Evolutionary conservation across 345 rosid species (phyloP), one percentile per base, ranked within the genome.

Genomic region (Cardamine occulta): DNA sequence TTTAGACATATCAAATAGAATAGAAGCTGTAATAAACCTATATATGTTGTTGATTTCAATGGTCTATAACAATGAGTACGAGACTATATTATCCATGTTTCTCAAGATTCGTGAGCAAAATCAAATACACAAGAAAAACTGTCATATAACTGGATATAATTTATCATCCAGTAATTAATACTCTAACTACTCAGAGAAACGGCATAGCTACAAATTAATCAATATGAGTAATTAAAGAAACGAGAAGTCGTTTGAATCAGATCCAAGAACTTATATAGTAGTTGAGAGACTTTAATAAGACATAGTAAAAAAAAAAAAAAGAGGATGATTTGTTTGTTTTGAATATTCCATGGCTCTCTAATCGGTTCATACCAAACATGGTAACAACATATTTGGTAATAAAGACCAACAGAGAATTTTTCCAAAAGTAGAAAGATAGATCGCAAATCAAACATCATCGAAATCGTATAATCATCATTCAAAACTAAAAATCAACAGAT

Each of bases 401-500:
- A 53, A 10, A 42, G 21, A 28, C 13, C 0, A 8, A 35, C 15
- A 48, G 8, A 0, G 2, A n/a, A 2, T 7, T 7, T 44, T 45
- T 4, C 78, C 58, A 3, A 56, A 74, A 74, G 21, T 45, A 74
- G 72, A 65, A 65, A 74, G 9, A 9, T 23, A 45, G 32, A 74
- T 8, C 17, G 6, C 51, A 37, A 28, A 52, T 11, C 8, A 60
- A 61, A 7, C 51, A 24, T 8, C 11, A 40, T 44, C 52, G 28
- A 72, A 49, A 35, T 18, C 53, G 6, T 34, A 47, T 32, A 32
- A 57, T 4, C 19, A 55, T 12, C 31, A 29, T 3, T 18, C 19
- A 70, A 71, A 15, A 3, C 4, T 1, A 26, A 4, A 4, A 37
- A 37, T 37, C 37, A 32, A 32, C 37, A 32, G 40, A 37, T 37